Base-by-base conservation (phyloP, 2,329 filamentous ascomycete genomes). In the Calonectria pseudoturangicola region DNA sequence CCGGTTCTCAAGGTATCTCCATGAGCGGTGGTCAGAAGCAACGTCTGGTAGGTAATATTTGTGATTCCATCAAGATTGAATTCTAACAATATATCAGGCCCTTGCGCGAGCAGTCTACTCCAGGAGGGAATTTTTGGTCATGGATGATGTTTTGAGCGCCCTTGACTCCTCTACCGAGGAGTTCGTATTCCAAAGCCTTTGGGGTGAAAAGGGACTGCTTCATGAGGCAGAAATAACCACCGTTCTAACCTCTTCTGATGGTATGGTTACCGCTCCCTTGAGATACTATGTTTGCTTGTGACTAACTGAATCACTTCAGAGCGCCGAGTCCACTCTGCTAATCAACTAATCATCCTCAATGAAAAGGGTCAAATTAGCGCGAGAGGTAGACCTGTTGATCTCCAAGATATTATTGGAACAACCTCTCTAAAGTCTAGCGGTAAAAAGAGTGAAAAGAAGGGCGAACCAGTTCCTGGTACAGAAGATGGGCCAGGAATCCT, bases 41-140 rank as follows among this genome's bases (percentile, higher is more conserved):
- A 33, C 80, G 86, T 47, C 78, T 86, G 30, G 84, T 86, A 77
- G 70, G 82, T 33, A 8, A 25, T 33, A 39, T 18, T 27, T 27
- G 9, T 21, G 27, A 2, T 9, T 8, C 3, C 13, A 39, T 25
- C 12, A 8, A 16, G 18, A 6, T 27, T n/a, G 47, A 18, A 41
- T 50, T 13, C 65, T 68, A 30, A 66, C 36, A 1, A 27, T 3
- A 2, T 28, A 2, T 15, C 3, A 86, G 80, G 83, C 85, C 3
- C 77, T 89, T 1, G 88, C 88, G 4, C 82, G 88, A 18, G 87
- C 87, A 1, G 77, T 89, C 0, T 90, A 88, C 70, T 81, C 85
- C 1, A 74, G 81, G 10, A 80, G 77, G 8, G 76, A 83, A 1
- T 78, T 88, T 0, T 21, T 87, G 1, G 39, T 90, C 3, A 76